Percentiles rank a stretch among this genome's conserved stretches.
Evolutionary conservation across 257 asterid genomes (phyloP).

Genomic region (Solanum tacnaense): DNA sequence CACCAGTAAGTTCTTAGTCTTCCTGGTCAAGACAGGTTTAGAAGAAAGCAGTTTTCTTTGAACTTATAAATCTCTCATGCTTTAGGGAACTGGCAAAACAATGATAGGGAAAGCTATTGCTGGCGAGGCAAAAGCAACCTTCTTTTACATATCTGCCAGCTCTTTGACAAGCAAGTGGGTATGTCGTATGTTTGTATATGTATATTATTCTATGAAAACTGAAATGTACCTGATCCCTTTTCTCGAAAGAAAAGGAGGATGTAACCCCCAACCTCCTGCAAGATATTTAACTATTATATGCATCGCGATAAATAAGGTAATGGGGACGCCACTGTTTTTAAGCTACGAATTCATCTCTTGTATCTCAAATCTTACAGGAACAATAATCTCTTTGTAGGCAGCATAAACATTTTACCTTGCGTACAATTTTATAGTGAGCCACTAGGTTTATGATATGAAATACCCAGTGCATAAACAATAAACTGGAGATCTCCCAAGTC

Average conservation of each 20-base stretch:
- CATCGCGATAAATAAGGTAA: neutral
- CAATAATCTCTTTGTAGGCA: neutral
- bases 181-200: constrained; percentile 1
- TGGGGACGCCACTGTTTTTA: neutral
- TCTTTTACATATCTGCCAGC: constrained; percentile 97
- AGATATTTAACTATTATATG: neutral
- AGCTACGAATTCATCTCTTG: neutral
- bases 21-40: neutral
- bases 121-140: constrained; percentile 98
- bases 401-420: neutral
- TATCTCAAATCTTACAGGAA: neutral
- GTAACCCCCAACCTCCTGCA: neutral
- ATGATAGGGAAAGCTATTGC: constrained; percentile 99
- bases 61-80: constrained; percentile 16
- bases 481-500: neutral
- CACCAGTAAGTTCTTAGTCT: constrained; percentile 67
- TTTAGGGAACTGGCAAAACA: constrained; percentile 96
- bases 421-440: neutral
- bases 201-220: neutral
- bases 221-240: neutral
- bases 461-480: neutral
- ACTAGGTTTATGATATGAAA: neutral
- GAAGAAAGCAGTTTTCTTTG: neutral
- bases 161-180: constrained; percentile 99
- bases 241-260: neutral